Percentiles rank a stretch among this genome's conserved stretches.
These are phyloP conservation scores for Coniferiporia weirii DNA, from an alignment of 1,284 basidiomycete genomes.

Conservation along the genomic window DNA sequence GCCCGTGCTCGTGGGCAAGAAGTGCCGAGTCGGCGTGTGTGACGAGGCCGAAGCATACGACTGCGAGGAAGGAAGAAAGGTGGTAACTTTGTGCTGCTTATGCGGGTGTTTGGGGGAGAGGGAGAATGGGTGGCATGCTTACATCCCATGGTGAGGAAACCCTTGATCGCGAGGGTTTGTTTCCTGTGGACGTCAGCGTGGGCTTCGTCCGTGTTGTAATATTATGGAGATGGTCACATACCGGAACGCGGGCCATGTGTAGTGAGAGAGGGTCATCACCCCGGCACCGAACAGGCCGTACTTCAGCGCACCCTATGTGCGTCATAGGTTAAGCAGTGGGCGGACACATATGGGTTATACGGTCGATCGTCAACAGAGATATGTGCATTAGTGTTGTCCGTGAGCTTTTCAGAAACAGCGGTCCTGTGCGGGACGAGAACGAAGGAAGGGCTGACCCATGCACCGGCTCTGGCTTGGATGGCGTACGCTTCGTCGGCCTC, in stretches of 20 bases:
- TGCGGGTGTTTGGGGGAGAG: not conserved
- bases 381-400: too few species aligned
- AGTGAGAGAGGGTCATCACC: constrained; percentile 61
- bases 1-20: constrained; percentile 59
- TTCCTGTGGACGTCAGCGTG: constrained; percentile 38
- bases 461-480: constrained; percentile 48
- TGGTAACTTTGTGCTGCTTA: too few species aligned
- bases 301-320: constrained; percentile 49
- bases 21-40: constrained; percentile 75
- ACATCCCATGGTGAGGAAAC: constrained; percentile 63
- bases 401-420: not conserved
- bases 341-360: not conserved
- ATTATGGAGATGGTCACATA: constrained; percentile 27
- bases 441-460: constrained; percentile 9
- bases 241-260: constrained; percentile 76
- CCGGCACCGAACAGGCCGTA: constrained; percentile 54
- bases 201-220: not conserved
- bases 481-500: constrained; percentile 50
- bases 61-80: constrained; percentile 27
- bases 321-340: not conserved
- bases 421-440: not conserved
- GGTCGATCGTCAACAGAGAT: not conserved
- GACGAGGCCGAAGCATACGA: constrained; percentile 63
- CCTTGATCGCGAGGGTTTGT: constrained; percentile 79
- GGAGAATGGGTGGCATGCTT: constrained; percentile 20